Conservation (phyloP, 371 early-diverging fungal genomes). For the Batkoa obscura region DNA sequence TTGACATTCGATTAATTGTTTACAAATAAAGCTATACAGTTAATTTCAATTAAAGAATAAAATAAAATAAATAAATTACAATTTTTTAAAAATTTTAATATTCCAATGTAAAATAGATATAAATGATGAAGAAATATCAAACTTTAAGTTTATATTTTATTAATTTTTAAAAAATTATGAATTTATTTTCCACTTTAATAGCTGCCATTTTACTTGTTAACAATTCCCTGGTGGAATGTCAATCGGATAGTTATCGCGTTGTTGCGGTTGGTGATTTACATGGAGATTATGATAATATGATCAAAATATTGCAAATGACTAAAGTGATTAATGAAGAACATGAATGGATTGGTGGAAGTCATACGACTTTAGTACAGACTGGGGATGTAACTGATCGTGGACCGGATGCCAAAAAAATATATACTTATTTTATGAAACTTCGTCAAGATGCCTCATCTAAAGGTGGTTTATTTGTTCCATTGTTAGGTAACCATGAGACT, state of each 20-base stretch:
- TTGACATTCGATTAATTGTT: too few relatives aligned
- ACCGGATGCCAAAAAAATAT: conserved; percentile 43
- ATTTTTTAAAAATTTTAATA: too few relatives aligned
- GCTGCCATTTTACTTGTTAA: too few relatives aligned
- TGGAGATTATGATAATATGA: conserved; percentile 35
- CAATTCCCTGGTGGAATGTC: too few relatives aligned
- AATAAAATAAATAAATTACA: too few relatives aligned
- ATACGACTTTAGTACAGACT: conserved; percentile 30
- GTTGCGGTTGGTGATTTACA: conserved; percentile 68
- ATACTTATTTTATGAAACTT: conserved; percentile 30
- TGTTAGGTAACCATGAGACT: conserved; percentile 50
- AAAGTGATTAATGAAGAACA: conserved; percentile 29
- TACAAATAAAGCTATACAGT: too few relatives aligned
- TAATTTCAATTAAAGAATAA: too few relatives aligned
- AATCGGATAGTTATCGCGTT: conserved; percentile 17
- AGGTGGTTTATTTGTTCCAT: conserved; percentile 33
- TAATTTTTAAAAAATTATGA: too few relatives aligned
- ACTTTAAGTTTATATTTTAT: too few relatives aligned
- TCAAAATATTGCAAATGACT: conserved; percentile 34
- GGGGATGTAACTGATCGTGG: conserved; percentile 64
- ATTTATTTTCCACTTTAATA: too few relatives aligned
- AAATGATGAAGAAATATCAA: too few relatives aligned
- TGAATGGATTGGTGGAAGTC: conserved; percentile 39
- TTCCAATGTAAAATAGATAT: too few relatives aligned
- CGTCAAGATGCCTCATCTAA: conserved; percentile 27